Evolutionary conservation across 108 stramenopile genomes (phyloP), one percentile per base, ranked within the genome.

Genomic region (Nitzschia sp.): DNA sequence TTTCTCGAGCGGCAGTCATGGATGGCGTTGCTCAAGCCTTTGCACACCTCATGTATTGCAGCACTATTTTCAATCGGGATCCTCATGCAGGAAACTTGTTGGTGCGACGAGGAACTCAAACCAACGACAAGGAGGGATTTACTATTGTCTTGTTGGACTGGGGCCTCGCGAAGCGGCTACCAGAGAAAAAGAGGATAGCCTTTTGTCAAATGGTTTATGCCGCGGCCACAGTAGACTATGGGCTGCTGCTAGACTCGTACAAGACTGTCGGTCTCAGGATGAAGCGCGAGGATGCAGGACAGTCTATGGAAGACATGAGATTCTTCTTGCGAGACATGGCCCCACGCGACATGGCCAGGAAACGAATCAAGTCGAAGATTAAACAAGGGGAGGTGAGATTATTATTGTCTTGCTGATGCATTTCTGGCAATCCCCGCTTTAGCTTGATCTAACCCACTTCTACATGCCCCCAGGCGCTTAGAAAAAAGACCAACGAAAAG

Each of bases 81-180:
- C 92, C 90, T 18, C 92, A 93, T 60, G 76, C 85, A 8, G 78
- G 71, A 18, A 92, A 92, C 49, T 63, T 92, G 21, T 54, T 90
- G 34, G 79, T 90, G 11, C 64, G 70, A 0, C 71, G 47, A 13
- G 66, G 38, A 1, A 49, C 24, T 25, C 34, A 24, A 18, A 56
- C 30, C 1, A 36, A 53, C 8, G 68, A 46, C 18, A 62, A 19
- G 24, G 68, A 66, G 21, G 65, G 63, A 0, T 82, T 59, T 27
- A 62, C 79, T 0, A 57, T 78, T 30, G 70, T 82, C 3, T 29
- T 86, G 51, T 60, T 86, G 42, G 85, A 86, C 46, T 86, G 80
- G 69, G 85, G 85, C 11, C 57, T 86, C 9, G 71, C 85, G 3
- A 79, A 82, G 68, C 71, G 69, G 2, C 36, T 78, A 49, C 48